phyloP scores from a whole-genome alignment of 2,329 filamentous ascomycete species.

The Endoconidiophora polonica region DNA sequence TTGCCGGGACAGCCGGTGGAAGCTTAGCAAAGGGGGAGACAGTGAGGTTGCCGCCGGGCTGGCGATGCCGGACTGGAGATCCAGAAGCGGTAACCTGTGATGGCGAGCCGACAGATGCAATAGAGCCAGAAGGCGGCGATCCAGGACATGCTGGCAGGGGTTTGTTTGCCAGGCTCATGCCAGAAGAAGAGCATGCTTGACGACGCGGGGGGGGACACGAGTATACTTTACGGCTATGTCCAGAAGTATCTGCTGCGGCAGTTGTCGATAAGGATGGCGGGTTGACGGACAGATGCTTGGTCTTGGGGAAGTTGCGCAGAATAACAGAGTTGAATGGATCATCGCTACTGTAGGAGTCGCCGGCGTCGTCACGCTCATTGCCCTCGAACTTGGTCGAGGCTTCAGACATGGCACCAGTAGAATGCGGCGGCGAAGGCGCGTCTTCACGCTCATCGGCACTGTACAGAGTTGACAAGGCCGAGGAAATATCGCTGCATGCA shows the following conservation, averaged over 20 bases:
- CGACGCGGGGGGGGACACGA: constrained; percentile 10
- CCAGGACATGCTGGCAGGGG: not conserved
- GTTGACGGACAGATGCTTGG: constrained; percentile 10
- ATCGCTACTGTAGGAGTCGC: constrained; percentile 1
- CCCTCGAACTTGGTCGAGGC: constrained; percentile 6
- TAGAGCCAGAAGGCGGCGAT: not conserved
- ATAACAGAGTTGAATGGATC: constrained; percentile 4
- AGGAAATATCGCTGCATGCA: constrained; percentile 29
- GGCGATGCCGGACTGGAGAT: constrained; percentile 4
- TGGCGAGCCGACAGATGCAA: not conserved
- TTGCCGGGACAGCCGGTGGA: not conserved
- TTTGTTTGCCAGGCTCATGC: not conserved
- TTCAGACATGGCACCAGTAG: constrained; percentile 1
- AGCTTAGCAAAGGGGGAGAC: constrained; percentile 1
- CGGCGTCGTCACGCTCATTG: not conserved
- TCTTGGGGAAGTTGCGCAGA: constrained; percentile 8
- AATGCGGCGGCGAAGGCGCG: constrained; percentile 3
- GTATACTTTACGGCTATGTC: constrained; percentile 1
- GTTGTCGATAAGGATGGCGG: not conserved
- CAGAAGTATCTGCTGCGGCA: too few species aligned
- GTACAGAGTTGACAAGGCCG: constrained; percentile 39
- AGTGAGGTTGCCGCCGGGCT: not conserved
- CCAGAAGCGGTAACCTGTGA: not conserved
- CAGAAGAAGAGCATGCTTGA: not conserved
- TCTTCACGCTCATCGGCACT: constrained; percentile 34